phyloP scores from a whole-genome alignment of 2,329 filamentous ascomycete genomes.

The Alternaria alternata region DNA sequence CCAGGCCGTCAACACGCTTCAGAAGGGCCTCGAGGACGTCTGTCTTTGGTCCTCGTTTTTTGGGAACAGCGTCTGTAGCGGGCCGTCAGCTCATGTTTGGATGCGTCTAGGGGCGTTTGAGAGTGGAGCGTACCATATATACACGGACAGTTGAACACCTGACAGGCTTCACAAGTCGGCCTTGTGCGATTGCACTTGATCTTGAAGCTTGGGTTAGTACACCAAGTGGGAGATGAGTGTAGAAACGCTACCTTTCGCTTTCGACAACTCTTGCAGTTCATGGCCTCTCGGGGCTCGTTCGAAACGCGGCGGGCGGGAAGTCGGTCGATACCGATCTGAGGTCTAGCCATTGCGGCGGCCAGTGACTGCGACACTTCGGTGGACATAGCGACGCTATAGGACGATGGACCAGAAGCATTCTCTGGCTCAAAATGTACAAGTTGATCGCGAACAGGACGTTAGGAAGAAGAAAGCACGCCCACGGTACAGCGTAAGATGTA shows the following conservation, averaged over 20 bases:
- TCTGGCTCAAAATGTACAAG: constrained; percentile 33
- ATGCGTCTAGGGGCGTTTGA: constrained; percentile 10
- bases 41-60: constrained; percentile 89
- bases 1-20: constrained; percentile 84
- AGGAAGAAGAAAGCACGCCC: constrained; percentile 34
- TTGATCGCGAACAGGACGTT: constrained; percentile 27
- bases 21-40: constrained; percentile 85
- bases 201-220: constrained; percentile 56
- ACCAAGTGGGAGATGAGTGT: not conserved
- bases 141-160: constrained; percentile 87
- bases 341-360: constrained; percentile 68
- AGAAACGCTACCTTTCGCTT: constrained; percentile 77
- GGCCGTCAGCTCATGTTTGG: constrained; percentile 23
- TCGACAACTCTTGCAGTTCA: constrained; percentile 95
- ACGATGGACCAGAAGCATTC: constrained; percentile 42
- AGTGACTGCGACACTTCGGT: constrained; percentile 41
- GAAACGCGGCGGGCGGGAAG: constrained; percentile 74
- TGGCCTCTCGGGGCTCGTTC: constrained; percentile 83
- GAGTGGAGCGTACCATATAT: constrained; percentile 73
- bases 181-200: constrained; percentile 91
- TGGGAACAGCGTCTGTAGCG: constrained; percentile 78
- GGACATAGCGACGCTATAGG: constrained; percentile 37
- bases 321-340: constrained; percentile 82
- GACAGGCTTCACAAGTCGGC: constrained; percentile 86
- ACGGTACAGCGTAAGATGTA: constrained; percentile 44